These are phyloP conservation scores for Polyplosphaeria fusca DNA, from an alignment of 495 filamentous ascomycete genomes.

Conservation along the genomic window DNA sequence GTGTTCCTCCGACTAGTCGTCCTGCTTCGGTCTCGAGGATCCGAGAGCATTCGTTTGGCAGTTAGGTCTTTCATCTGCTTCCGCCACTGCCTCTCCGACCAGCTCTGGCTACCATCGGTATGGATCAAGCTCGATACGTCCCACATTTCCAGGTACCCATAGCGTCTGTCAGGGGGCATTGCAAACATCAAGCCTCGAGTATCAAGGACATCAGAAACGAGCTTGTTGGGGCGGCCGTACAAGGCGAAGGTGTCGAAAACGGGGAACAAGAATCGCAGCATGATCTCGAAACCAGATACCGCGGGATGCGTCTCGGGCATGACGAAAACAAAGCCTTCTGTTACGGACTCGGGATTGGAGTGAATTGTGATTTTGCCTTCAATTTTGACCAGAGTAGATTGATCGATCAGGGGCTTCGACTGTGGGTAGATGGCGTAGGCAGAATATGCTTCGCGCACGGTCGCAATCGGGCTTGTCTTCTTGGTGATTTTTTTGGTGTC, in stretches of 20 bases:
- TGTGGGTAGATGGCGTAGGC: slow-evolving; percentile 96
- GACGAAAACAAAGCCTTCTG: slow-evolving; percentile 93
- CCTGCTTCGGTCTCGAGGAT: slow-evolving; percentile 48
- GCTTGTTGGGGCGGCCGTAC: slow-evolving; percentile 83
- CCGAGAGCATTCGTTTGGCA: slow-evolving; percentile 62
- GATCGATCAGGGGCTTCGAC: slow-evolving; percentile 85
- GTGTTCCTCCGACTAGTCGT: slow-evolving; percentile 56
- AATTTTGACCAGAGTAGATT: slow-evolving; percentile 90
- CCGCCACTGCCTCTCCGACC: slow-evolving; percentile 89
- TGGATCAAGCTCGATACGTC: slow-evolving; percentile 79
- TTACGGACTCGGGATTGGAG: slow-evolving; percentile 63
- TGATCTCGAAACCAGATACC: slow-evolving; percentile 91
- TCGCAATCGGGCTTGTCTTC: slow-evolving; percentile 84
- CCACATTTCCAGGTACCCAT: slow-evolving; percentile 85
- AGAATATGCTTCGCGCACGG: slow-evolving; percentile 84
- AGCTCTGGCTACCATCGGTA: slow-evolving; percentile 69
- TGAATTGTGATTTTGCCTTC: slow-evolving; percentile 89
- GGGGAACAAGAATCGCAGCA: slow-evolving; percentile 92
- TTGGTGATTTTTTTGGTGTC: slow-evolving; percentile 87
- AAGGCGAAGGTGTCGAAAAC: slow-evolving; percentile 89
- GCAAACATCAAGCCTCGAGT: slow-evolving; percentile 94
- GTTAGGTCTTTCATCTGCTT: slow-evolving; percentile 86
- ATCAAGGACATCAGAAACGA: slow-evolving; percentile 84
- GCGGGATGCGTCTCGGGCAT: slow-evolving; percentile 94
- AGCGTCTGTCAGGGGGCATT: slow-evolving; percentile 82